Base-by-base conservation (phyloP, 2,329 filamentous ascomycete species). In the Podosphaera fusca region DNA sequence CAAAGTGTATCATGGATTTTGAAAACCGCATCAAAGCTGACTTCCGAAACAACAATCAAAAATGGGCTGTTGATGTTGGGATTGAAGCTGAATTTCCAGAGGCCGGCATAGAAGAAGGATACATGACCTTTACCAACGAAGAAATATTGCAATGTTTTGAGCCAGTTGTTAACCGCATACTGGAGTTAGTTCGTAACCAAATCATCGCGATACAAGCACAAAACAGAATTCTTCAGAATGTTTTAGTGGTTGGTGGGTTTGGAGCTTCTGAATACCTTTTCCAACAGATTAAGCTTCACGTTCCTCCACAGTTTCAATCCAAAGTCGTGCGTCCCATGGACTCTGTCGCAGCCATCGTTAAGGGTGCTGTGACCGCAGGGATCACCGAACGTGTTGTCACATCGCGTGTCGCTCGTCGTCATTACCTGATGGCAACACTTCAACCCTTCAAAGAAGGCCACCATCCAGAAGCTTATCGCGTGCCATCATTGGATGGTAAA, bases 1-100 rank as follows among this genome's bases (percentile, higher is more conserved):
- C 90, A 63, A 96, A 96, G 74, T 96, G 90, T 70, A 96, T 98
- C 71, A 96, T 96, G 90, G 92, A 98, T 72, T 98, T 98, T 66
- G 92, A 98, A 75, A 96, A 96, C 78, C 78, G 92, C 70, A 95
- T 98, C 78, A 98, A 98, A 77, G 92, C 92, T 55, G 92, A 96
- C 70, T 98, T 98, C 82, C 82, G 92, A 62, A 96, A 96, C 74
- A 96, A 95, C 70, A 89, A 90, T 55, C 90, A 96, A 71, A 96
- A 96, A 71, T 96, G 92, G 92, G 92, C 92, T 50, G 89, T 96
- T 29, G 92, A 98, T 68, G 92, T 98, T 55, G 92, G 92, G 67
- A 96, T 98, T 66, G 92, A 98, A 74, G 88, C 90, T 49, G 92
- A 96, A 68, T 96, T 94, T 73, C 90, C 90, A 45, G 92, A 96